A percentile compares a stretch with the other conserved stretches of the same genome.
Conservation (phyloP, 208 protist genomes). For the Wallacemonas collosoma region DNA sequence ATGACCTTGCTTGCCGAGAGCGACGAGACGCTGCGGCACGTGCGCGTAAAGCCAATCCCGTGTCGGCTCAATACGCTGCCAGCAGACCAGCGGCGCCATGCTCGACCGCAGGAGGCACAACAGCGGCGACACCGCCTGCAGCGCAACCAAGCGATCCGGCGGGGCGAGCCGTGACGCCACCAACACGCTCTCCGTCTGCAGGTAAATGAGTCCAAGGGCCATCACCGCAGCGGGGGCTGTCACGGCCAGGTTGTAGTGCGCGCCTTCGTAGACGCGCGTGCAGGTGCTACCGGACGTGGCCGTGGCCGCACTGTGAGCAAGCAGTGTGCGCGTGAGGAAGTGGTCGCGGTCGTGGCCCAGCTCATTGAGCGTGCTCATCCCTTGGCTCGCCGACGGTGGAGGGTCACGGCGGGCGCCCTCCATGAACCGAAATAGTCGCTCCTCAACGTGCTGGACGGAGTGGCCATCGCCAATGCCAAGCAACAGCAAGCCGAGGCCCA, state of each 20-base stretch:
- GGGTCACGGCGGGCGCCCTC: slow-evolving; percentile 57
- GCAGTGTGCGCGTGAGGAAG: slow-evolving; percentile 60
- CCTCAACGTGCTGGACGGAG: slow-evolving; percentile 51
- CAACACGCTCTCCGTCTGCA: slow-evolving; percentile 58
- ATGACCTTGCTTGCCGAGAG: slow-evolving; percentile 22
- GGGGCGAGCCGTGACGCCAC: slow-evolving; percentile 55
- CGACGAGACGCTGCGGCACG: slow-evolving; percentile 35
- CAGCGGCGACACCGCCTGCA: slow-evolving; percentile 71
- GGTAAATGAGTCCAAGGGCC: slow-evolving; percentile 76
- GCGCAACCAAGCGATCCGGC: slow-evolving; percentile 49
- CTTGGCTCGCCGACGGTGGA: slow-evolving; percentile 48
- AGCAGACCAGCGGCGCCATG: slow-evolving; percentile 71
- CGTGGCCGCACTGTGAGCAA: slow-evolving; percentile 48
- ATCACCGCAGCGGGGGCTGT: slow-evolving; percentile 69
- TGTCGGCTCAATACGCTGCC: slow-evolving; percentile 56
- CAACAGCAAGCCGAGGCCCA: slow-evolving; percentile 77
- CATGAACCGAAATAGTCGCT: slow-evolving; percentile 74
- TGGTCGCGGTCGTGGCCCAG: slow-evolving; percentile 48
- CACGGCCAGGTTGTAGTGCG: slow-evolving; percentile 74
- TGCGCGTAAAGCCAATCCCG: slow-evolving; percentile 49
- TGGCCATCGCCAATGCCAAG: slow-evolving; percentile 65
- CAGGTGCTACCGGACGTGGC: slow-evolving; percentile 43
- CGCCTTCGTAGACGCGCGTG: slow-evolving; percentile 75
- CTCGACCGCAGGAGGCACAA: slow-evolving; percentile 76
- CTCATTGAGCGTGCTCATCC: slow-evolving; percentile 58